Conservation (phyloP, 148 eudicot genomes). For the Rhododendron henanense region DNA sequence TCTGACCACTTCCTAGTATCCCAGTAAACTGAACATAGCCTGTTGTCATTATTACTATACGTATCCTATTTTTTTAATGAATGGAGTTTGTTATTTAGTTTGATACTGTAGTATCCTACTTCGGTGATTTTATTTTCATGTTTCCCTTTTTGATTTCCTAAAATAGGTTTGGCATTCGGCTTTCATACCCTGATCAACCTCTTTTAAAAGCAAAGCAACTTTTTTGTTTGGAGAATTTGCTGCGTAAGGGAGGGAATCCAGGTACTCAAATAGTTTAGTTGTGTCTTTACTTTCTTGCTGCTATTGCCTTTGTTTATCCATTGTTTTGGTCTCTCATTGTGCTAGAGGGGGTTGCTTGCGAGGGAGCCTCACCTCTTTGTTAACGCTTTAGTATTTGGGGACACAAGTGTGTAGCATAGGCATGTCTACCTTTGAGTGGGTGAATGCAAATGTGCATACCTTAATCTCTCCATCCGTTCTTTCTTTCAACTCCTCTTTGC, state of each 20-base stretch:
- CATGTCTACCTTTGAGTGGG: not conserved
- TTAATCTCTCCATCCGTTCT: not conserved
- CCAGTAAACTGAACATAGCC: not conserved
- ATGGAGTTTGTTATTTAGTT: not conserved
- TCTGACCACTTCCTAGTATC: not conserved
- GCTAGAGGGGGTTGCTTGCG: not conserved
- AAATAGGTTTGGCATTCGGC: constrained; percentile 52
- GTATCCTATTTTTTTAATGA: not conserved
- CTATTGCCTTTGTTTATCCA: not conserved
- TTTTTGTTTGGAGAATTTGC: constrained; percentile 67
- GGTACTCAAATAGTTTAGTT: constrained; percentile 37
- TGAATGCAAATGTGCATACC: not conserved
- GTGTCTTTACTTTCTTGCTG: constrained; percentile 2
- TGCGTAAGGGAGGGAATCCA: constrained; percentile 49
- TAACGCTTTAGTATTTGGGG: not conserved
- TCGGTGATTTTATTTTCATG: not conserved
- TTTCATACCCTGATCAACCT: constrained; percentile 70
- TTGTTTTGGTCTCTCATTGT: not conserved
- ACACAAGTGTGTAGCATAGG: not conserved
- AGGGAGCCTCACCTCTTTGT: not conserved
- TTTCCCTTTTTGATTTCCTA: not conserved
- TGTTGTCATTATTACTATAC: not conserved
- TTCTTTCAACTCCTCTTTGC: not conserved
- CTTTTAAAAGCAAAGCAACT: constrained; percentile 87
- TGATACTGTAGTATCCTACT: not conserved